Conservation (phyloP, 495 filamentous ascomycete genomes). For the Hyphodiscus hymeniophilus region DNA sequence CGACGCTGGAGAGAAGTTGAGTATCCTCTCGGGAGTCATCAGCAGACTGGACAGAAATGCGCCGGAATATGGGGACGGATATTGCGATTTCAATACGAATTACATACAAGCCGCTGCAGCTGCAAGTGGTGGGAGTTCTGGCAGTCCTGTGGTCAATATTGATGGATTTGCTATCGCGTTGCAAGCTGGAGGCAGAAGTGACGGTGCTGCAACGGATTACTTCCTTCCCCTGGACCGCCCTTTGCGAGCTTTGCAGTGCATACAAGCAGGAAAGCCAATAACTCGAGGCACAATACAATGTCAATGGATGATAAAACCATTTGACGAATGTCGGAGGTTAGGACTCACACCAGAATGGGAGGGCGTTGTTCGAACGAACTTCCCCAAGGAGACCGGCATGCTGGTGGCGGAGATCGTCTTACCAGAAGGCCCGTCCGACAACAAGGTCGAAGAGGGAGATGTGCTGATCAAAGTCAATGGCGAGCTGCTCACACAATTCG, state of each 20-base stretch:
- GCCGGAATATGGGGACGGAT: conserved; percentile 95
- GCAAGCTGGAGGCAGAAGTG: conserved; percentile 87
- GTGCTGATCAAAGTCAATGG: conserved; percentile 93
- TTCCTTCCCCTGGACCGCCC: conserved; percentile 93
- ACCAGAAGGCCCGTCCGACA: conserved; percentile 79
- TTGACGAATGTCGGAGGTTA: conserved; percentile 91
- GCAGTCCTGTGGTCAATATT: conserved; percentile 93
- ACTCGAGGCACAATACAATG: conserved; percentile 93
- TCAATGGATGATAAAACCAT: conserved; percentile 94
- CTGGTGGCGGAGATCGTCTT: conserved; percentile 92
- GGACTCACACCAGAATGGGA: conserved; percentile 84
- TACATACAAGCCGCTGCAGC: conserved; percentile 98
- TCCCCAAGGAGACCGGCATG: conserved; percentile 93
- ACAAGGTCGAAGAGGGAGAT: conserved; percentile 86
- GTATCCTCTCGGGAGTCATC: conserved; percentile 95
- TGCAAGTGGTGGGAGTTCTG: conserved; percentile 91
- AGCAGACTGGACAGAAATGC: conserved; percentile 93
- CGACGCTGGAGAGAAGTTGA: conserved; percentile 97
- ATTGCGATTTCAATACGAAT: conserved; percentile 99
- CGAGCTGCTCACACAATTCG: conserved; percentile 88
- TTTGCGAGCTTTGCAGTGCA: conserved; percentile 74
- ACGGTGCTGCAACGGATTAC: conserved; percentile 95
- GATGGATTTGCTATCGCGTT: conserved; percentile 88
- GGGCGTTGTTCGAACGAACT: conserved; percentile 64
- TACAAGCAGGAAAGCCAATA: conserved; percentile 65